Base-by-base conservation (phyloP, 2,329 filamentous ascomycete species). In the Fonsecaea pedrosoi region DNA sequence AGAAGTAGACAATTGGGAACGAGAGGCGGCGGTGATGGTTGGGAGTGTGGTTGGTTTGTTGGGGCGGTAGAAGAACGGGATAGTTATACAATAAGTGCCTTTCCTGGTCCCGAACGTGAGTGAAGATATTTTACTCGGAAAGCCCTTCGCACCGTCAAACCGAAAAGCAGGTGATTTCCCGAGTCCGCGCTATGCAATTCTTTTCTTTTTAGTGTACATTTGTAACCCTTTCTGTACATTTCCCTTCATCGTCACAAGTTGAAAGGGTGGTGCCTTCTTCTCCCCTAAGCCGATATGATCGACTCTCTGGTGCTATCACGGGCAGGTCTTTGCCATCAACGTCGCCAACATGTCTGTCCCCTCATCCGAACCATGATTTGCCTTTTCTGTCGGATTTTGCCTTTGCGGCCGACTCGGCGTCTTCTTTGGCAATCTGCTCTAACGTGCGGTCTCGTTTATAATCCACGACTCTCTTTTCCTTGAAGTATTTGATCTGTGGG, bases 1-100 rank as follows among this genome's bases (percentile, higher is more conserved):
- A 50, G 75, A 80, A n/a, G 80, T 80, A 12, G 81, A 81, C 6
- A 85, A 82, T 64, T 97, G 92, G 92, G 94, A 97, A 74, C 86
- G 94, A 45, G 95, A 98, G 80, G 90, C 94, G 56, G 93, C 94
- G 1, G 94, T 98, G 56, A 97, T 98, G 94, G 91, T 96, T 50
- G 90, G 91, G 60, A 92, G 92, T 73, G 88, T 97, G 5, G 84
- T 93, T 58, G 84, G 85, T n/a, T 77, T 79, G n/a, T 70, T 87
- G 54, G 78, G 76, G 42, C 66, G 70, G 30, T 72, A 67, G 55
- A 32, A 25, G 18, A 57, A 10, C 6, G 55, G 42, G 4, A 3
- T 21, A 7, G 21, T 3, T 10, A 13, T 25, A 50, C 18, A 50
- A 10, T 4, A 10, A 4, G 25, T 50, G 18, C 8, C 21, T 50